Evolutionary conservation across 2,329 filamentous ascomycete species (phyloP), one percentile per base, ranked within the genome.

Genomic region (Claviceps quebecensis): DNA sequence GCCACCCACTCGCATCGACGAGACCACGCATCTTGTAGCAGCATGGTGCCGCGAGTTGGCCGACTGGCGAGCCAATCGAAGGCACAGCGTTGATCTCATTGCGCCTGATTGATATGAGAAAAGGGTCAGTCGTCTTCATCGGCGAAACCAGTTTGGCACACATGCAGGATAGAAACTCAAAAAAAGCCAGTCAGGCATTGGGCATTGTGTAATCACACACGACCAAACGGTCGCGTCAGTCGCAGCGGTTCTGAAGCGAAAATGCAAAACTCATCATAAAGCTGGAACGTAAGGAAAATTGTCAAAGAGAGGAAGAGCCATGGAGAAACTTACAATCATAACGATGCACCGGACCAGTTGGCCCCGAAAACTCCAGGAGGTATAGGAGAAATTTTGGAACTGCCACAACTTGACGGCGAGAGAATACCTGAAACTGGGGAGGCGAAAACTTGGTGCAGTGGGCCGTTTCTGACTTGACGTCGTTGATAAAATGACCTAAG

Each of bases 191-290:
- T 71, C 69, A 71, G 69, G 59, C 38, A 60, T 61, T 63, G n/a
- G 62, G 69, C 68, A 66, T 61, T 59, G 62, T 70, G 52, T 65
- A 63, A 69, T 72, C 70, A 71, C 56, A 44, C 67, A 67, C 68
- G 67, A 67, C 59, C 64, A 64, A 61, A 65, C 64, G 43, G 43
- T 68, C 64, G 67, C 64, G 66, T 72, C 68, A 71, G 70, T 69
- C 70, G 70, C 70, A 72, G 70, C 70, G 70, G 70, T 72, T 72
- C 70, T 72, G 68, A 71, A 69, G 67, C 67, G 67, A 68, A 54
- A 58, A 64, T 67, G 67, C 66, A 59, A 59, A 63, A 50, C 59
- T 71, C 69, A 72, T 72, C 70, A 72, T 67, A 53, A 53, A 59
- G 51, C 45, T 48, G 49, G 40, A 9, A 11, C 26, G 29, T 51